Conservation (phyloP, 768 basidiomycete species). For the Mycena galopus region DNA sequence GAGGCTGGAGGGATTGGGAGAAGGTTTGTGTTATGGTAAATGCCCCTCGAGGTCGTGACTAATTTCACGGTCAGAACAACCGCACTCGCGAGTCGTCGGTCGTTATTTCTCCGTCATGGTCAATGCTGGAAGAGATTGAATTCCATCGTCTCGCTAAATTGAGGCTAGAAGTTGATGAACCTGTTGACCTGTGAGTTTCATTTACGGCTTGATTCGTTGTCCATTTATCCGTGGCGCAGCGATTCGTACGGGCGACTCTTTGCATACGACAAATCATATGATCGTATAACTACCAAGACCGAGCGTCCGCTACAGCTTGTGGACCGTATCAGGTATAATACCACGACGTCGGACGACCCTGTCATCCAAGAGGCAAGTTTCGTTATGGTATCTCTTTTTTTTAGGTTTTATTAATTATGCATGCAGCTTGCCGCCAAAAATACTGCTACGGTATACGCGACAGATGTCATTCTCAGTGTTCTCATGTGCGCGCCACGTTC, state of each 20-base stretch:
- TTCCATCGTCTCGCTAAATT: slow-evolving; percentile 93
- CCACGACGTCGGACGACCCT: slow-evolving; percentile 97
- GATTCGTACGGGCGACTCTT: slow-evolving; percentile 91
- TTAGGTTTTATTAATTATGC: slow-evolving; percentile 21
- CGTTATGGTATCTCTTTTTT: slow-evolving; percentile 9
- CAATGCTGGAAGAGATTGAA: slow-evolving; percentile 97
- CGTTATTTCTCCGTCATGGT: slow-evolving; percentile 92
- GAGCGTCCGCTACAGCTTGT: slow-evolving; percentile 92
- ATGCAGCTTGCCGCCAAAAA: slow-evolving; percentile 82
- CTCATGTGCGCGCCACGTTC: slow-evolving; percentile 97
- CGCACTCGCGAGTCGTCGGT: slow-evolving; percentile 94
- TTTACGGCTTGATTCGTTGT: background rate
- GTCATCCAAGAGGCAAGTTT: slow-evolving; percentile 86
- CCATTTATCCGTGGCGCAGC: slow-evolving; percentile 53
- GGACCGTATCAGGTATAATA: slow-evolving; percentile 97
- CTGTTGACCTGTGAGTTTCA: slow-evolving; percentile 83
- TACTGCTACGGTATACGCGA: slow-evolving; percentile 90
- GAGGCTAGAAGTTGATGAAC: slow-evolving; percentile 93
- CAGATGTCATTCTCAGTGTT: slow-evolving; percentile 94
- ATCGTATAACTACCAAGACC: slow-evolving; percentile 94
- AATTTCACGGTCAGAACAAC: slow-evolving; percentile 64
- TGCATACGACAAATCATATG: slow-evolving; percentile 94
- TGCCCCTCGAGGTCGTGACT: background rate
- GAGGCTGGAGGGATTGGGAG: slow-evolving; percentile 95
- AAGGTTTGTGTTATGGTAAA: slow-evolving; percentile 65